These are phyloP conservation scores for Linum trigynum DNA, from an alignment of 345 rosid species.

Conservation along the genomic window DNA sequence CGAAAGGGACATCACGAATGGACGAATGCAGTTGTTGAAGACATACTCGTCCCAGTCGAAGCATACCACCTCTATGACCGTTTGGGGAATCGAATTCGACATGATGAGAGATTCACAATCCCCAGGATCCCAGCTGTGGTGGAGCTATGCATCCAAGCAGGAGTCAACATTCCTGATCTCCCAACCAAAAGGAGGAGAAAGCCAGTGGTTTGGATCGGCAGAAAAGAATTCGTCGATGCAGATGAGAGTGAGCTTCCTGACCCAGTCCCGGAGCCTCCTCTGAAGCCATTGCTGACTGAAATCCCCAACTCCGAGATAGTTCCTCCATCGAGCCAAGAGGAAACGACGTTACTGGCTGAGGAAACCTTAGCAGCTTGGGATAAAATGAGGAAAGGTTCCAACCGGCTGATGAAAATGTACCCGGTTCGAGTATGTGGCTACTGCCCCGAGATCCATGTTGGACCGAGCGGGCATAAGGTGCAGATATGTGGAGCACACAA, in stretches of 20 bases:
- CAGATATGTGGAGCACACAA: slow-evolving; percentile 91
- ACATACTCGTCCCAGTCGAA: slow-evolving; percentile 54
- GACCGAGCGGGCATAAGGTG: slow-evolving; percentile 82
- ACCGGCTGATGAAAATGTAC: slow-evolving; percentile 77
- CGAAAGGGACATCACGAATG: slow-evolving; percentile 81
- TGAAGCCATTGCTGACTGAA: slow-evolving; percentile 47
- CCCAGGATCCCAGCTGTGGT: slow-evolving; percentile 70
- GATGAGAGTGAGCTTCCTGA: slow-evolving; percentile 88
- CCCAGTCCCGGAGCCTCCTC: slow-evolving; percentile 45
- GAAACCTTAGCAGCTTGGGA: slow-evolving; percentile 78
- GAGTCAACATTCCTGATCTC: slow-evolving; percentile 59
- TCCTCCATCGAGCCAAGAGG: slow-evolving; percentile 53
- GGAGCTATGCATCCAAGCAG: slow-evolving; percentile 94
- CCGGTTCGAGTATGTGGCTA: slow-evolving; percentile 87
- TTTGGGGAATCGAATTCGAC: slow-evolving; percentile 67
- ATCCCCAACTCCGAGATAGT: slow-evolving; percentile 39
- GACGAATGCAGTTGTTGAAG: slow-evolving; percentile 66
- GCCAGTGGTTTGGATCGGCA: slow-evolving; percentile 69
- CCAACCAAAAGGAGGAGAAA: slow-evolving; percentile 84
- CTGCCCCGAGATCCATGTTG: slow-evolving; percentile 92
- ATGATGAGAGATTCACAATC: slow-evolving; percentile 66
- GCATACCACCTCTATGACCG: slow-evolving; percentile 78
- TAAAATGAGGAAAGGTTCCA: slow-evolving; percentile 70
- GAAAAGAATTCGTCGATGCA: slow-evolving; percentile 74
- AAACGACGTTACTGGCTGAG: slow-evolving; percentile 48